phyloP scores from a whole-genome alignment of 1,284 basidiomycete species.

The Moesziomyces parantarcticus region DNA sequence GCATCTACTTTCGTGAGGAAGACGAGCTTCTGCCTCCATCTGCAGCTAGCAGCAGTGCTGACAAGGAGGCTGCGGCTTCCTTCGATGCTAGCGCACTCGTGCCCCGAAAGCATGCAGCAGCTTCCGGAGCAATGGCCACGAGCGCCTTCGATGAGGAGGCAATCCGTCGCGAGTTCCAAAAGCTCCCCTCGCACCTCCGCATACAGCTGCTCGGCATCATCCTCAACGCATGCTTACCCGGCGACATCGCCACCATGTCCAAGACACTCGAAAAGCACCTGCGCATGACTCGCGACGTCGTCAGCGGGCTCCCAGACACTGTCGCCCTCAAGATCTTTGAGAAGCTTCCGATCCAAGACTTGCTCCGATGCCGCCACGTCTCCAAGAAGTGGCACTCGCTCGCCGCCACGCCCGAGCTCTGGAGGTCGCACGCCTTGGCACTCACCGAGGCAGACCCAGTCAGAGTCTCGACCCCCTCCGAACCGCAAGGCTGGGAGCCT shows the following conservation, averaged over 20 bases:
- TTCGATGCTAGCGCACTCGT: conserved; percentile 24
- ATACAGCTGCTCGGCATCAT: conserved; percentile 52
- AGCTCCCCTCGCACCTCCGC: conserved; percentile 36
- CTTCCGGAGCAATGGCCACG: not conserved
- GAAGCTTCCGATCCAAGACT: conserved; percentile 75
- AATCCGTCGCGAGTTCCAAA: conserved; percentile 38
- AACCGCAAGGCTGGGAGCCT: conserved; percentile 70
- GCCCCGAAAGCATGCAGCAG: conserved; percentile 1
- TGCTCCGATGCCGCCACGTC: conserved; percentile 71
- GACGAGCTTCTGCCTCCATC: conserved; percentile 23
- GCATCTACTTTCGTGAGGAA: conserved; percentile 58
- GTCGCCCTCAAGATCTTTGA: conserved; percentile 77
- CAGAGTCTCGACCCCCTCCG: conserved; percentile 32
- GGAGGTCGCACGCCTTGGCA: conserved; percentile 79
- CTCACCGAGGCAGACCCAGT: conserved; percentile 80
- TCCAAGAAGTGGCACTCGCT: conserved; percentile 80
- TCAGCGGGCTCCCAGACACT: conserved; percentile 78
- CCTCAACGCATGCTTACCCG: conserved; percentile 51
- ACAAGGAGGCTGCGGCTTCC: conserved; percentile 21
- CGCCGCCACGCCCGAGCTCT: conserved; percentile 78
- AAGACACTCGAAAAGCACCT: conserved; percentile 80
- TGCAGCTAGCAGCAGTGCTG: conserved; percentile 7
- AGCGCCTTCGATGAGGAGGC: conserved; percentile 47
- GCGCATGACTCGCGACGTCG: conserved; percentile 81
- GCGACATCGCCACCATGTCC: conserved; percentile 51